phyloP scores from a whole-genome alignment of 2,329 filamentous ascomycete genomes.

The Ceratocystis eucalypticola region DNA sequence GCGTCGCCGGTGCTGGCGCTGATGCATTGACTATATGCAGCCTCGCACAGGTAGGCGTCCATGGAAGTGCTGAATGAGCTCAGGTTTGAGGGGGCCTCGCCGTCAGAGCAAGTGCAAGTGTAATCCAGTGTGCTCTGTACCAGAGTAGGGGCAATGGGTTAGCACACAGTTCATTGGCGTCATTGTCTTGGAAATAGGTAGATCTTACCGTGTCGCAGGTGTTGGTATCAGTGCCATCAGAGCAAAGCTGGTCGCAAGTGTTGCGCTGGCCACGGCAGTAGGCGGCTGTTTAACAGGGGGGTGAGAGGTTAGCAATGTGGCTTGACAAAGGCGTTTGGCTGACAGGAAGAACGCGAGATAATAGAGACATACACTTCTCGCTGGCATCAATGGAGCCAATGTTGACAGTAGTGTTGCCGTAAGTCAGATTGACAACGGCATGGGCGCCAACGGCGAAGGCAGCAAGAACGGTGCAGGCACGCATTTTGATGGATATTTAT shows the following conservation, averaged over 20 bases:
- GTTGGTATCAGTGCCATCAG: constrained; percentile 29
- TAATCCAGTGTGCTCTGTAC: constrained; percentile 33
- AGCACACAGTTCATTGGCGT: background rate
- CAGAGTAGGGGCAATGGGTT: background rate
- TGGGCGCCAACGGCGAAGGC: constrained; percentile 17
- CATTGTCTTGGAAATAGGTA: background rate
- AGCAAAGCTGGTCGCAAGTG: constrained; percentile 38
- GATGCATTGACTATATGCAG: constrained; percentile 38
- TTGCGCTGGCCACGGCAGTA: constrained; percentile 42
- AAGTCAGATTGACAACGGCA: constrained; percentile 14
- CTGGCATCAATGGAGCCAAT: constrained; percentile 5
- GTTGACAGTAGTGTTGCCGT: constrained; percentile 18
- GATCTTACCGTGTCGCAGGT: constrained; percentile 34
- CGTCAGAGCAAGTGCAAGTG: constrained; percentile 36
- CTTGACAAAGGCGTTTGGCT: background rate
- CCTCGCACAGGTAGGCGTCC: constrained; percentile 38
- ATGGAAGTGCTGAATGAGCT: constrained; percentile 42
- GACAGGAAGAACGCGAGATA: too few relatives aligned
- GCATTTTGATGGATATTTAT: constrained; percentile 15
- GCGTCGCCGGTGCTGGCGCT: constrained; percentile 30
- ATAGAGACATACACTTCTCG: constrained; percentile 16
- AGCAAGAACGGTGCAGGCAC: constrained; percentile 14
- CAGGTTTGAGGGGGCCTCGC: constrained; percentile 37
- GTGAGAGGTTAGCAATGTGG: constrained; percentile 13
- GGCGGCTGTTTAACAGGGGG: constrained; percentile 26